Evolutionary conservation across 805 yeast genomes (phyloP), one percentile per base, ranked within the genome.

Genomic region (Naumovozyma dairenensis): DNA sequence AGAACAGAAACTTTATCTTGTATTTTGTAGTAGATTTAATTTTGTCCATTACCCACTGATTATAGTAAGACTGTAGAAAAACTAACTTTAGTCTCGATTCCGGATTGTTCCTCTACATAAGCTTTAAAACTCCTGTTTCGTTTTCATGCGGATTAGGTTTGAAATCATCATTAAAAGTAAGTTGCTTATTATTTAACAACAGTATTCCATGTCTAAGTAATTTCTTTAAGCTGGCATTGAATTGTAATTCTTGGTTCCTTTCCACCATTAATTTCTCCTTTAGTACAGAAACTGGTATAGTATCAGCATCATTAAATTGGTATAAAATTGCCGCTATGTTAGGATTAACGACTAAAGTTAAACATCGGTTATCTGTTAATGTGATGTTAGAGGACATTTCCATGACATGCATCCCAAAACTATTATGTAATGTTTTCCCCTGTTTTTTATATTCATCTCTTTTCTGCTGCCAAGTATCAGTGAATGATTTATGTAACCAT

Each of bases 291-390:
- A 34, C 12, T 4, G 21, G n/a, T n/a, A 42, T 26, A 7, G 19
- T 17, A 5, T 38, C 40, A 7, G 6, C 7, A 2, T 44, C 42
- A 38, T 49, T 44, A 20, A 40, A 47, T 10, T 36, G 38, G 19
- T 18, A 29, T 12, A 49, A 22, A 16, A 49, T 44, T 12, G 46
- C 39, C 2, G 52, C 50, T 18, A 29, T 32, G n/a, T 35, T 31
- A 6, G 39, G 15, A 18, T 29, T 32, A 6, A 33, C 28, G n/a
- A 41, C 25, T 5, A 43, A 19, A 8, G 30, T 37, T 24, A 36
- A 24, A 7, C 29, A 16, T n/a, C 9, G 27, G 5, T 38, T 34
- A 17, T 29, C 32, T 5, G 34, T 18, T 9, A 37, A 25, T 8
- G 25, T 24, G 21, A 45, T 31, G 10, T 48, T 48, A 7, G 45